Evolutionary conservation across 441 rosid genomes (phyloP), one percentile per base, ranked within the genome.

Genomic region (Eruca vesicaria): DNA sequence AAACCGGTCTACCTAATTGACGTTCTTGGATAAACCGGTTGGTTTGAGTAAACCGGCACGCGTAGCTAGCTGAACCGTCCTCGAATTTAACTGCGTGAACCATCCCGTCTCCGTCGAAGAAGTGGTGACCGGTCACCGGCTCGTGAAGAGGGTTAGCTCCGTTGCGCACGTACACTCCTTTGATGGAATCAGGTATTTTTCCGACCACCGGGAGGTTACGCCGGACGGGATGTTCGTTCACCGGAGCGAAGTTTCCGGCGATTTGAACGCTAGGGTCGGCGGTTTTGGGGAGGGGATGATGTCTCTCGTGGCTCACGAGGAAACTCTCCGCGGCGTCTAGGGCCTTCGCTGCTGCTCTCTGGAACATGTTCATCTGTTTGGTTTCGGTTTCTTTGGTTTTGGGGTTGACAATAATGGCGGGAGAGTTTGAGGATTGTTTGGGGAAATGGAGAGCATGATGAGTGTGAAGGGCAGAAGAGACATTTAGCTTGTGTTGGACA

Each of bases 101-200:
- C n/a, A n/a, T n/a, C n/a, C n/a, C n/a, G n/a, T n/a, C n/a, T n/a
- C n/a, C n/a, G n/a, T n/a, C n/a, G n/a, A n/a, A n/a, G n/a, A n/a
- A n/a, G 80, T 90, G 96, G 73, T 90, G 96, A 20, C 96, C 96
- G 3, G 91, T 83, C 2, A 88, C 82, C 8, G 93, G 96, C 31
- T 86, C 84, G 76, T 83, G 86, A 50, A 88, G 86, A 1, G 96
- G 96, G 66, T 90, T 90, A 5, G 93, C 96, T 36, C 96, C 96
- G 85, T 90, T 90, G 9, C 96, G 55, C 6, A 86, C 81, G 35
- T 88, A 90, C 28, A 85, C 90, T 2, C 96, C 96, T 19, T 76
- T 74, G 7, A 90, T 85, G 21, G 82, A 73, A 8, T 81, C 83
- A 0, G 96, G 91, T 38, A 90, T 82, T 58, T 68, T 76, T 0